These are phyloP conservation scores for Senecio squalidus DNA, from an alignment of 140 eudicot genomes.

Conservation along the genomic window DNA sequence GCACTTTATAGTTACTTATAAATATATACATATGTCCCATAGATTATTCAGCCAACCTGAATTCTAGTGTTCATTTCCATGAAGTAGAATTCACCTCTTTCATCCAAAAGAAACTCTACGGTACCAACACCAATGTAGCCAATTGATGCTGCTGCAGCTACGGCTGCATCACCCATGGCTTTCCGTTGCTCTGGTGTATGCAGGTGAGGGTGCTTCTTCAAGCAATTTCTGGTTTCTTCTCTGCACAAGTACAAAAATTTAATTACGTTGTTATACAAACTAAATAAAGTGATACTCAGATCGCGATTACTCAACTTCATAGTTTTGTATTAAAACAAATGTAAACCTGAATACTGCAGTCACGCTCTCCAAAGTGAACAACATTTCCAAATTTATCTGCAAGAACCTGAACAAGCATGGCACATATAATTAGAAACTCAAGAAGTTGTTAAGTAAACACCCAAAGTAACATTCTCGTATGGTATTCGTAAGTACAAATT, in stretches of 20 bases:
- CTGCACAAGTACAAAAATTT: slow-evolving; percentile 39
- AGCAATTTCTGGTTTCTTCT: slow-evolving; percentile 97
- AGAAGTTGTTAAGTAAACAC: slow-evolving; percentile 12
- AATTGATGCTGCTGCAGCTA: slow-evolving; percentile 97
- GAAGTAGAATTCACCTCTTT: slow-evolving; percentile 98
- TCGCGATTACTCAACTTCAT: neutral
- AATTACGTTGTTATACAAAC: neutral
- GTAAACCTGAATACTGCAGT: slow-evolving; percentile 96
- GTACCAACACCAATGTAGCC: slow-evolving; percentile 99
- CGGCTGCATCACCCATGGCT: slow-evolving; percentile 99
- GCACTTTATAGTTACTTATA: neutral
- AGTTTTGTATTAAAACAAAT: neutral
- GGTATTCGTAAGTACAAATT: neutral
- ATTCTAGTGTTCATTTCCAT: slow-evolving; percentile 99
- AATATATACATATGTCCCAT: neutral
- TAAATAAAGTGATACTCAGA: neutral
- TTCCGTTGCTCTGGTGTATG: slow-evolving; percentile 89
- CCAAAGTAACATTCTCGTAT: slow-evolving; percentile 9
- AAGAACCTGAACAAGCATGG: slow-evolving; percentile 59
- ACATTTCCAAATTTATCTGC: slow-evolving; percentile 97
- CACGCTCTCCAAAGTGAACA: slow-evolving; percentile 99
- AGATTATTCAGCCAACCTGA: slow-evolving; percentile 51
- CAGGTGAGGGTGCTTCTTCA: slow-evolving; percentile 99
- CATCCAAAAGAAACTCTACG: slow-evolving; percentile 94
- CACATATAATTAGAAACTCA: slow-evolving; percentile 16